Base-by-base conservation (phyloP, 2,329 filamentous ascomycete genomes). In the Monosporascus sp. region DNA sequence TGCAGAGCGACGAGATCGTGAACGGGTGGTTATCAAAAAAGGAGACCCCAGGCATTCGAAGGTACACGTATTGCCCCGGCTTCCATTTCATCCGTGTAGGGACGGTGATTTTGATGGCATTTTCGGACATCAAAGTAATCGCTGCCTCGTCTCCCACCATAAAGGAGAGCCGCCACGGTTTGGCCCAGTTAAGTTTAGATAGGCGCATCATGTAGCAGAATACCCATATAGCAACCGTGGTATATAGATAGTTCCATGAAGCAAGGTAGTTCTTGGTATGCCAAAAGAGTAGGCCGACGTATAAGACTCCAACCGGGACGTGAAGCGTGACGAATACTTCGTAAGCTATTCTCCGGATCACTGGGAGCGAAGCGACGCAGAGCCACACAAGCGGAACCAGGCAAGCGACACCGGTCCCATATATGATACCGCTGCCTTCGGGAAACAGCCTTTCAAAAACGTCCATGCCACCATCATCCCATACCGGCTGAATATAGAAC, bases 1-100 rank as follows among this genome's bases (percentile, higher is more conserved):
- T 95, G 72, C 91, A 97, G 7, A 96, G 79, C 1, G 91, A 97
- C 2, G 93, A 86, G 51, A 97, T 92, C 0, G 94, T 97, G 67
- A 97, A 97, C 0, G 93, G 93, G 63, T 97, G 94, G 62, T 96
- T 97, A 60, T 96, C 90, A 54, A 97, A 85, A 2, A 95, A 70
- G 0, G 91, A 92, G 61, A 97, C 91, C 1, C 90, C 90, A 0
- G 93, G 93, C 87, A 97, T 96, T 50, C 93, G 85, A 20, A 97
- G 78, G 67, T 97, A 97, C 18, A 97, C 88, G 62, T 95, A 97
- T 70, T 97, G 94, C 5, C 93, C 94, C 0, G 93, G 91, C 66
- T 85, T 87, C 93, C 93, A 97, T 57, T 83, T 86, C 80, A 95
- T 89, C 69, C 93, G 90, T 0, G 93, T 97, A 1, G 93, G 91